Percentiles rank a stretch among this genome's conserved stretches.
Conservation (phyloP, 441 rosid genomes). For the Sinapis alba region DNA sequence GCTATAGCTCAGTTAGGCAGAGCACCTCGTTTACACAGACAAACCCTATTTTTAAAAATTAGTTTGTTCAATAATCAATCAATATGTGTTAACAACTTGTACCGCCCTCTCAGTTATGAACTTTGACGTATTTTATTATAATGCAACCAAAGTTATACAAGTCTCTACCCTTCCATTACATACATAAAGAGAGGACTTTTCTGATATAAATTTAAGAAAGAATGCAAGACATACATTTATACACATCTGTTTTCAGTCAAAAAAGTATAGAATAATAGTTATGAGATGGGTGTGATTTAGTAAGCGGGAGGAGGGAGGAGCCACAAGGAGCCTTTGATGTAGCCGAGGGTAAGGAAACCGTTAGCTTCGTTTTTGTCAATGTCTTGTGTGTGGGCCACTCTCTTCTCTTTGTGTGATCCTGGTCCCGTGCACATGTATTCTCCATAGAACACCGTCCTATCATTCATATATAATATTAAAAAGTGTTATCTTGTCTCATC, state of each 20-base stretch:
- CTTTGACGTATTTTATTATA: neutral
- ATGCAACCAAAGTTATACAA: slow-evolving; percentile 2
- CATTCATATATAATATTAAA: neutral
- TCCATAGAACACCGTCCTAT: slow-evolving; percentile 46
- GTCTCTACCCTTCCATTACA: slow-evolving; percentile 7
- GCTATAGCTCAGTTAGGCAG: no score
- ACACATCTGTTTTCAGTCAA: neutral
- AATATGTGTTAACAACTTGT: neutral
- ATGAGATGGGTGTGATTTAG: slow-evolving; percentile 5
- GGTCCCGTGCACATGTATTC: slow-evolving; percentile 58
- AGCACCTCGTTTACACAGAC: no score
- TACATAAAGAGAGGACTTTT: slow-evolving; percentile 12
- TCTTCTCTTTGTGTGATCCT: slow-evolving; percentile 32
- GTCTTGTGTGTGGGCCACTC: slow-evolving; percentile 45
- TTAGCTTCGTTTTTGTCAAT: slow-evolving; percentile 35
- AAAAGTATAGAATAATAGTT: neutral
- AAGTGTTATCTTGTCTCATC: neutral
- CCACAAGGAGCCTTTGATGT: slow-evolving; percentile 55
- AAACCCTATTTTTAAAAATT: no score
- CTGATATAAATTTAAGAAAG: neutral
- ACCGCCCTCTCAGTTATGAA: neutral
- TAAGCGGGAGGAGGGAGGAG: slow-evolving; percentile 60
- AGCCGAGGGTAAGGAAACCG: slow-evolving; percentile 42
- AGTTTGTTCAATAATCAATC: no score
- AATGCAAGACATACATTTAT: neutral